Base-by-base conservation (phyloP, 768 basidiomycete genomes). In the Galerina sulciceps region DNA sequence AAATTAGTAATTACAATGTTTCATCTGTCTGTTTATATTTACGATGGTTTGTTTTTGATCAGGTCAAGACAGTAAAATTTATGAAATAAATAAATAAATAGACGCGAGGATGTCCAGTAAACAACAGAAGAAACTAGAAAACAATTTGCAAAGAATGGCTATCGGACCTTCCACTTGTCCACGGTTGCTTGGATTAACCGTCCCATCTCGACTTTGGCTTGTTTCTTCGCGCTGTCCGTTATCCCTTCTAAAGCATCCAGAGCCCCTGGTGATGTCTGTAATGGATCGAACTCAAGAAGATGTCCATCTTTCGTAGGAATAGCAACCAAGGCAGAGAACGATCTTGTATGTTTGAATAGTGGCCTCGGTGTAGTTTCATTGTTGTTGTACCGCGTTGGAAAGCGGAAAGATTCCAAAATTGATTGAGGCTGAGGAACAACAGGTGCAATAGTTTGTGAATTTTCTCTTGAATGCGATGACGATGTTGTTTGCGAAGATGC, bases 251-350 rank as follows among this genome's bases (percentile, higher is more conserved):
- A 78, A 34, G 83, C 85, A 65, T 93, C 90, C 31, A 96, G 74
- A 47, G 90, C 80, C 2, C 81, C 79, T 1, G 92, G 87, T 2
- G 89, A 86, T 13, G 90, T 87, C 58, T 81, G 79, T 42, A 96
- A 75, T 9, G 94, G 93, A 64, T 96, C 90, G 66, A 96, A 94
- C 69, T 89, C 87, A 22, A 96, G 79, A n/a, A 90, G 71, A 64
- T 89, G 86, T 0, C 94, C 94, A 63, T 94, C 91, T 40, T 81
- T 85, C 0, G 88, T 93, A 4, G 90, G 86, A n/a, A 94, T 87
- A 1, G 89, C 85, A 11, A 93, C 86, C 34, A 90, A 73, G 2
- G 88, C 88, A 4, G 84, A 82, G 58, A 81, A 73, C 36, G 79
- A 71, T 57, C 74, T 69, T 22, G 74, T 64, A 64, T 72, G 73